Evolutionary conservation across 2,329 filamentous ascomycete species (phyloP).

Genomic region (Arthrobotrys conoides): DNA sequence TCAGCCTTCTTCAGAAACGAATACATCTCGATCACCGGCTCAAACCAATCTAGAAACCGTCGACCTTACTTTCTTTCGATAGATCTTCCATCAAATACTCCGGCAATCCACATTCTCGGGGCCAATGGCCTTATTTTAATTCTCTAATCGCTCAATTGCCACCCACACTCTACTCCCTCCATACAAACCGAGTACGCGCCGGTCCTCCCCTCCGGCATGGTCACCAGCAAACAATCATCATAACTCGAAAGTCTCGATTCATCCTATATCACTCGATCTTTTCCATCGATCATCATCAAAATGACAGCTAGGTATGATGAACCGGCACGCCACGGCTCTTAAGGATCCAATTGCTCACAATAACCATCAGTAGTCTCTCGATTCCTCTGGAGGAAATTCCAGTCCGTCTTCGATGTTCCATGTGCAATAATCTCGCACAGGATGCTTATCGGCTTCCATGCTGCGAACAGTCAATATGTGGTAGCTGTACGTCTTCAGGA

Average conservation of each 20-base stretch:
- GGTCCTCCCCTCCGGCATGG: conserved; percentile 45
- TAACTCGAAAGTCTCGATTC: conserved; percentile 17
- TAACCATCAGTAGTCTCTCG: conserved; percentile 69
- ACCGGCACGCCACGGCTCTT: background rate
- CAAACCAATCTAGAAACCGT: conserved; percentile 18
- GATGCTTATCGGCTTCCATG: conserved; percentile 93
- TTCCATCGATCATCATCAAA: conserved; percentile 1
- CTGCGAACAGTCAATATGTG: conserved; percentile 95
- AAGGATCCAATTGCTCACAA: conserved; percentile 66
- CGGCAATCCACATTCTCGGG: background rate
- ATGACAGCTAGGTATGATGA: conserved; percentile 46
- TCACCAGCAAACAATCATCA: conserved; percentile 8
- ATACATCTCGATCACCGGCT: background rate
- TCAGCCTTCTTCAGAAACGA: conserved; percentile 21
- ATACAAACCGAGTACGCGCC: conserved; percentile 43
- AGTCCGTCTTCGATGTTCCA: conserved; percentile 94
- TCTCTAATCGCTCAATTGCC: conserved; percentile 32
- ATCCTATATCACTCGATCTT: conserved; percentile 4
- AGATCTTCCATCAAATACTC: conserved; percentile 1
- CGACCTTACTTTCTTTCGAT: conserved; percentile 9
- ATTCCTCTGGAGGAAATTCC: conserved; percentile 87
- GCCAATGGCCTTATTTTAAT: conserved; percentile 38
- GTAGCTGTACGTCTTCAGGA: conserved; percentile 77
- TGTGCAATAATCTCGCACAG: conserved; percentile 89
- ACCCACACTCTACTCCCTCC: background rate